Conservation (phyloP, 163 green algal species). For the Trebouxiophyceae sp. region DNA sequence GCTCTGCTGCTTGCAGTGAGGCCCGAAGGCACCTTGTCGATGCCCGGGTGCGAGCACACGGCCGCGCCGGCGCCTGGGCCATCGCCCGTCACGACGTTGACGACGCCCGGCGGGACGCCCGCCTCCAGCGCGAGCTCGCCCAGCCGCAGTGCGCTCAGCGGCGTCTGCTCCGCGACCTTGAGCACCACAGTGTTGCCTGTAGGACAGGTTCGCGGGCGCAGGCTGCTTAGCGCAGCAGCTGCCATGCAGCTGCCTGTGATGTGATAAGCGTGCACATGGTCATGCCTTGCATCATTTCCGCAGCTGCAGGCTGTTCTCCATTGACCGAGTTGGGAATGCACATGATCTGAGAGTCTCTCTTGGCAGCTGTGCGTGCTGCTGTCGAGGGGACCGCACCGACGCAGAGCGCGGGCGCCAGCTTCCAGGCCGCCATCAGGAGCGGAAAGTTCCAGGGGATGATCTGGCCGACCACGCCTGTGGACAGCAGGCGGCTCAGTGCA, state of each 20-base stretch:
- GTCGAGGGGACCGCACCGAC: background rate
- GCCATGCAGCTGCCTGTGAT: no score
- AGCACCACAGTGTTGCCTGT: slow-evolving; percentile 60
- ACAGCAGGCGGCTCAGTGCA: no score
- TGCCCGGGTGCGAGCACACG: slow-evolving; percentile 28
- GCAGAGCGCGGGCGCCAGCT: slow-evolving; percentile 56
- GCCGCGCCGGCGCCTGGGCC: slow-evolving; percentile 26
- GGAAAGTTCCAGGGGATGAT: slow-evolving; percentile 46
- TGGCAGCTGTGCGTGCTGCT: no score
- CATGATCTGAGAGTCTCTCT: no score
- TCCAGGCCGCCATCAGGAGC: slow-evolving; percentile 53
- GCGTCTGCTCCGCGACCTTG: slow-evolving; percentile 62
- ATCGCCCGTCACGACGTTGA: slow-evolving; percentile 64
- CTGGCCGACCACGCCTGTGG: slow-evolving; percentile 29
- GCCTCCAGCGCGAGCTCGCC: slow-evolving; percentile 55
- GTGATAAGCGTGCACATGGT: no score
- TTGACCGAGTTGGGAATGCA: no score
- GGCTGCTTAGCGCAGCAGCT: no score
- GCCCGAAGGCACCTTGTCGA: slow-evolving; percentile 69
- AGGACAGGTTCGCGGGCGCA: no score
- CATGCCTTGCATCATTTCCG: no score
- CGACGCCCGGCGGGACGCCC: slow-evolving; percentile 42
- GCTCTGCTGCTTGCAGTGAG: no score
- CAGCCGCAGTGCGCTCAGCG: slow-evolving; percentile 51
- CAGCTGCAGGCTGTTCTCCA: no score